Evolutionary conservation across 768 basidiomycete species (phyloP), one percentile per base, ranked within the genome.

Genomic region (Kwoniella bestiolae): DNA sequence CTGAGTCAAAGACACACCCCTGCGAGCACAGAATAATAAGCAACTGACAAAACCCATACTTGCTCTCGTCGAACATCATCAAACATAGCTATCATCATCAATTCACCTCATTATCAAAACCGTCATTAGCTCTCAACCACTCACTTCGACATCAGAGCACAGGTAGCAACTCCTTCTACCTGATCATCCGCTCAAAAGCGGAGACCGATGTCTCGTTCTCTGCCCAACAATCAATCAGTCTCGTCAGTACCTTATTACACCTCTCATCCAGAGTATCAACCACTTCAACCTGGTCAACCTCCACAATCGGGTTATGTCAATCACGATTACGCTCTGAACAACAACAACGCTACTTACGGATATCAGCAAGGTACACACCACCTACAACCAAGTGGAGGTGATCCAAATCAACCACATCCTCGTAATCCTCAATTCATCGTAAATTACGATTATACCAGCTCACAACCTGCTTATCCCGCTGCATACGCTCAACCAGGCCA

Each of bases 201-300:
- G 60, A n/a, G 9, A 21, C 56, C 66, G 60, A 57, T 61, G 59
- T 61, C 59, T 57, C 29, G 50, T 50, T 34, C 53, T 55, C 34
- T 26, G 7, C 38, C 41, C 34, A 44, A 46, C 46, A 46, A 45
- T 41, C 11, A 46, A 35, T 47, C 59, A 52, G 29, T 59, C n/a
- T 58, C 63, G 38, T 50, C 63, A 23, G 34, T 35, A 16, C 45
- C 63, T 45, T 64, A 64, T 57, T 56, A 51, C 28, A 29, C 44
- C 18, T 34, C 23, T 29, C 63, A n/a, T n/a, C n/a, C n/a, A n/a
- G n/a, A n/a, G n/a, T n/a, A n/a, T n/a, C n/a, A n/a, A n/a, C n/a
- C 61, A 26, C 3, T 34, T 34, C 26, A 46, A 8, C 29, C n/a
- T 21, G 26, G 23, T 23, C 62, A 32, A 38, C 53, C 53, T 31